A percentile compares a stretch with the other conserved stretches of the same genome.
These are phyloP conservation scores for Ambrosia trifida DNA, from an alignment of 129 eudicot species.

Conservation along the genomic window DNA sequence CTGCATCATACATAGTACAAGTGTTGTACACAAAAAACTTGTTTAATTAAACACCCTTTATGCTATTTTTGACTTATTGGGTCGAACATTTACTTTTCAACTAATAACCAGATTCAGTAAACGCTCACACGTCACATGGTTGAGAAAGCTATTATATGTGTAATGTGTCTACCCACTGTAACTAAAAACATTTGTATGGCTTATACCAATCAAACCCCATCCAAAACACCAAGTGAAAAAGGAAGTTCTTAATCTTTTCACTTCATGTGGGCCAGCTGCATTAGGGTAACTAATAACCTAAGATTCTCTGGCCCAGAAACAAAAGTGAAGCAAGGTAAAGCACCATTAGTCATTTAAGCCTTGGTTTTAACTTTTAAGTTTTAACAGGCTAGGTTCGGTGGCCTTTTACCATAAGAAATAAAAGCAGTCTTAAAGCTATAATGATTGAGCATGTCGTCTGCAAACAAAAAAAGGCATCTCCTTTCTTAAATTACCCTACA, in stretches of 20 bases:
- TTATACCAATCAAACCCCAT: slow-evolving; percentile 12
- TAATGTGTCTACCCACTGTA: neutral
- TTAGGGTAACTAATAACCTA: slow-evolving; percentile 9
- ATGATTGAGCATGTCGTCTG: neutral
- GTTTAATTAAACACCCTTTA: neutral
- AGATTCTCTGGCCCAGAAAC: neutral
- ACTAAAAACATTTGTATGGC: neutral
- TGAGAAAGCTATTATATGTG: neutral
- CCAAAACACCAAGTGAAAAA: neutral
- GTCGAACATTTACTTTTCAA: slow-evolving; percentile 5
- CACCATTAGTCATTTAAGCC: neutral
- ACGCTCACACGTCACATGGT: neutral
- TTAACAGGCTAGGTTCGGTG: slow-evolving; percentile 9
- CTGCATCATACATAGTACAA: no score
- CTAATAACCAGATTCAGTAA: slow-evolving; percentile 6
- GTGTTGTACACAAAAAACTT: no score
- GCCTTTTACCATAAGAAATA: slow-evolving; percentile 11
- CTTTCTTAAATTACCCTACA: no score
- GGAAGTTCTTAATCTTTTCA: slow-evolving; percentile 6
- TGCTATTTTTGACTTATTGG: neutral
- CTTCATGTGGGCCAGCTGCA: slow-evolving; percentile 8
- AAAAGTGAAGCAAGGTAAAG: neutral
- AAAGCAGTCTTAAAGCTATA: neutral
- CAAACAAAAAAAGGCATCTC: neutral
- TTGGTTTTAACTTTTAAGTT: neutral